These are phyloP conservation scores for Aspergillus bombycis DNA, from an alignment of 2,329 filamentous ascomycete genomes.

Conservation along the genomic window DNA sequence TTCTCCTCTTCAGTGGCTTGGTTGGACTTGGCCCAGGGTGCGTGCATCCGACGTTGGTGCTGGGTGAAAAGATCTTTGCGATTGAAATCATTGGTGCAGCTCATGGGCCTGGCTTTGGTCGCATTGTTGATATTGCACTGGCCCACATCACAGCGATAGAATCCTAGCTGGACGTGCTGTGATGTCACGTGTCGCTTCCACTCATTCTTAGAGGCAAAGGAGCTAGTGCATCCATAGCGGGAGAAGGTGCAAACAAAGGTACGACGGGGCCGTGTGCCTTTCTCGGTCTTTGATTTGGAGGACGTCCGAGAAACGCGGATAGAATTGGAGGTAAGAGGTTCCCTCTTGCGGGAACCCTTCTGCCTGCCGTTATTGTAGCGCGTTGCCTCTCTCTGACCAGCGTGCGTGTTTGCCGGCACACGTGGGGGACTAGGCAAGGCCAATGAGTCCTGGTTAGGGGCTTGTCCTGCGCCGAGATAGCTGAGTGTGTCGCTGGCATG, in stretches of 20 bases:
- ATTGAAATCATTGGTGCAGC: conserved; percentile 70
- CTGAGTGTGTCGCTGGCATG: background rate
- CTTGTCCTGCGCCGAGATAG: background rate
- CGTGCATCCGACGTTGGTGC: conserved; percentile 85
- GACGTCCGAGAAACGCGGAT: background rate
- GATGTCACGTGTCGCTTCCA: conserved; percentile 89
- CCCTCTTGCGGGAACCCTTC: background rate
- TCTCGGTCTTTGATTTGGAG: conserved; percentile 13
- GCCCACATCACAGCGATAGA: conserved; percentile 75
- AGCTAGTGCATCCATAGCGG: conserved; percentile 72
- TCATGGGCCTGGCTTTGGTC: conserved; percentile 8
- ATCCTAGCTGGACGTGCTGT: conserved; percentile 74
- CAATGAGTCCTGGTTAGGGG: background rate
- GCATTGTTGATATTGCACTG: conserved; percentile 46
- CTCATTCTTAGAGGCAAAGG: conserved; percentile 84
- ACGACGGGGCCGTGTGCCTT: conserved; percentile 7
- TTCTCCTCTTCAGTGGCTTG: conserved; percentile 34
- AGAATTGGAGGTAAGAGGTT: background rate
- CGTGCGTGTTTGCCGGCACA: background rate
- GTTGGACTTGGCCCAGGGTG: conserved; percentile 58
- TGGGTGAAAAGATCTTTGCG: conserved; percentile 91
- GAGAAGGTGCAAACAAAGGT: conserved; percentile 75
- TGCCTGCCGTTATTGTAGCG: background rate
- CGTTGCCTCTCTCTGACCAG: background rate
- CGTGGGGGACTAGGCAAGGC: background rate